These are phyloP conservation scores for Cyberlindnera bimundalis DNA, from an alignment of 805 yeast genomes.

Conservation along the genomic window DNA sequence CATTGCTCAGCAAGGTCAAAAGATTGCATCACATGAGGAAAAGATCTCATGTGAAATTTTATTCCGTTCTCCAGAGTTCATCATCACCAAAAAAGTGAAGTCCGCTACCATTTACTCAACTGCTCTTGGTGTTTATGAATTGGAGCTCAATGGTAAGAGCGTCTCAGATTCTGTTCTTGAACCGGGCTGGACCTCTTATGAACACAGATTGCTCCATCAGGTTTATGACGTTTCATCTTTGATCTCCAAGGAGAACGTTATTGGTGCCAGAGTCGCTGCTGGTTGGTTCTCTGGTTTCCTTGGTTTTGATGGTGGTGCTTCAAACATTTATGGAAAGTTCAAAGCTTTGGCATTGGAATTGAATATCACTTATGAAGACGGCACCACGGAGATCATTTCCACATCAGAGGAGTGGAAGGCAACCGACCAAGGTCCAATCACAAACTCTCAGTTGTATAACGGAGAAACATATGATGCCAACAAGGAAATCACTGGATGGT, in stretches of 20 bases:
- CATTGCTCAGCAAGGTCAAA: constrained; percentile 11
- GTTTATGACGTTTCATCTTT: constrained; percentile 14
- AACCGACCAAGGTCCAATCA: constrained; percentile 13
- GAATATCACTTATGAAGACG: constrained; percentile 12
- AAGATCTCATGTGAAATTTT: constrained; percentile 15
- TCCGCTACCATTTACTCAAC: constrained; percentile 15
- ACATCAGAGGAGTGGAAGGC: constrained; percentile 16
- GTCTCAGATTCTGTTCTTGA: constrained; percentile 13
- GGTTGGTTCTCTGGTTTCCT: constrained; percentile 20
- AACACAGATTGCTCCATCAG: constrained; percentile 20
- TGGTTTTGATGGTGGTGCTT: constrained; percentile 19
- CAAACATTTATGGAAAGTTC: constrained; percentile 16
- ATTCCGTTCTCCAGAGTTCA: constrained; percentile 15
- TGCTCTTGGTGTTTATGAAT: constrained; percentile 18
- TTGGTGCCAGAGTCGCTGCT: constrained; percentile 18
- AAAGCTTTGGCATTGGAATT: constrained; percentile 15
- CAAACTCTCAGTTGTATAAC: constrained; percentile 16
- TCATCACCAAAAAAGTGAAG: constrained; percentile 4
- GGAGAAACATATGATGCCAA: constrained; percentile 19
- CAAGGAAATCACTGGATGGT: constrained; percentile 15
- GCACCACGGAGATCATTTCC: constrained; percentile 9
- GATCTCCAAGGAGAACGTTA: constrained; percentile 8
- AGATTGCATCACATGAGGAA: constrained; percentile 5
- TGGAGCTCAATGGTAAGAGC: constrained; percentile 15
- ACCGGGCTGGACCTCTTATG: constrained; percentile 21